A percentile compares a stretch with the other conserved stretches of the same genome.
phyloP scores from a whole-genome alignment of 176 grass and related monocot genomes.

The Stipa capillata region DNA sequence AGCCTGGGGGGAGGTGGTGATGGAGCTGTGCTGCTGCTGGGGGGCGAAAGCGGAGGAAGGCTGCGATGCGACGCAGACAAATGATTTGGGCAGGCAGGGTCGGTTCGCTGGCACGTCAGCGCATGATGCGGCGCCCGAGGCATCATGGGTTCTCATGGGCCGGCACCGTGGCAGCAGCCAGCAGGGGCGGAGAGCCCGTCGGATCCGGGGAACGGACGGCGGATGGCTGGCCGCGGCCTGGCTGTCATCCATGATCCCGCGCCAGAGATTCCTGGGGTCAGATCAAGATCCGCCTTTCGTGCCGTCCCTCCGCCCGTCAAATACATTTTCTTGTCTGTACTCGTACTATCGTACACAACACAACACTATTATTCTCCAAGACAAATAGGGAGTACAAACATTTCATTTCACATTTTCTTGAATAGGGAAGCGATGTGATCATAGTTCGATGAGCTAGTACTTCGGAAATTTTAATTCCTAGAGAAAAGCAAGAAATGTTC shows the following conservation, averaged over 20 bases:
- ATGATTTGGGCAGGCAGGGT: conserved; percentile 20
- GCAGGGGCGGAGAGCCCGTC: neutral
- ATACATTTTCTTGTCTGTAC: too few relatives aligned
- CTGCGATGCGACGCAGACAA: too few relatives aligned
- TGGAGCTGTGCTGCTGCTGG: neutral
- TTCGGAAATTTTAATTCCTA: too few relatives aligned
- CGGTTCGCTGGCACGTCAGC: neutral
- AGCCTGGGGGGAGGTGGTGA: neutral
- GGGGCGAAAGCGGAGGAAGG: neutral
- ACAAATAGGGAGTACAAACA: too few relatives aligned
- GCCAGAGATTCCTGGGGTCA: conserved; percentile 20
- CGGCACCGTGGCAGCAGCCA: neutral
- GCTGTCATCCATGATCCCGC: conserved; percentile 29
- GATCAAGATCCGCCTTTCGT: conserved; percentile 32
- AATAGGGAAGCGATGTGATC: too few relatives aligned
- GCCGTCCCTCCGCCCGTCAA: neutral
- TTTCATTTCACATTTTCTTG: too few relatives aligned
- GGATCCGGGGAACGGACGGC: conserved; percentile 16
- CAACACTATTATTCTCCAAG: too few relatives aligned
- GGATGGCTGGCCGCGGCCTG: conserved; percentile 11
- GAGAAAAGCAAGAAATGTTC: too few relatives aligned
- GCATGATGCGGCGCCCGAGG: neutral
- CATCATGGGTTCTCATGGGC: conserved; percentile 19
- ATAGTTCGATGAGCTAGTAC: too few relatives aligned
- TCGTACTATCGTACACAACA: too few relatives aligned